phyloP scores from a whole-genome alignment of 2,329 filamentous ascomycete genomes.

The Pestalotiopsis sp. region DNA sequence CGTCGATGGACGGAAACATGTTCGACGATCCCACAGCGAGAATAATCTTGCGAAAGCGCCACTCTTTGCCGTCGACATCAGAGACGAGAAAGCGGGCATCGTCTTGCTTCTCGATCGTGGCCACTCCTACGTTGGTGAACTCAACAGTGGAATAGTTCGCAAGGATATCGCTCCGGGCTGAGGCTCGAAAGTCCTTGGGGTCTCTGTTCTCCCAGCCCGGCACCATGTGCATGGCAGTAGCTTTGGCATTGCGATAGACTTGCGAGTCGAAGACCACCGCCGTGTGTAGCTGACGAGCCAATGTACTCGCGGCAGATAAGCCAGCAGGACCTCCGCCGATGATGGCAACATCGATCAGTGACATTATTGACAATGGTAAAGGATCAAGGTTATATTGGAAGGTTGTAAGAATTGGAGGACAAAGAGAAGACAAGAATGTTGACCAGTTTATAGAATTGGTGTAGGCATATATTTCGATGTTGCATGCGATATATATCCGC shows the following conservation, averaged over 20 bases:
- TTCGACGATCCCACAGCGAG: slow-evolving; percentile 58
- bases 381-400: neutral
- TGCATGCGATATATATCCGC: no score
- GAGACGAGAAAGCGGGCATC: slow-evolving; percentile 26
- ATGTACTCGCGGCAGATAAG: neutral
- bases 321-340: slow-evolving; percentile 13
- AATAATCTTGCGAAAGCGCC: slow-evolving; percentile 54
- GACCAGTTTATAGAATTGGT: no score
- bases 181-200: neutral
- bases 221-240: slow-evolving; percentile 7
- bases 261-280: neutral
- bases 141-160: neutral
- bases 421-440: neutral
- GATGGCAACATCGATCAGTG: slow-evolving; percentile 1
- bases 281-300: slow-evolving; percentile 8
- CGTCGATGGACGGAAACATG: slow-evolving; percentile 49
- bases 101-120: neutral
- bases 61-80: slow-evolving; percentile 45
- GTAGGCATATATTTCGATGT: no score
- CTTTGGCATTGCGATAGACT: neutral
- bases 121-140: neutral
- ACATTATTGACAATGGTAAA: neutral
- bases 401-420: neutral
- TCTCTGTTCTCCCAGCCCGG: slow-evolving; percentile 3
- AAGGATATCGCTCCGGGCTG: neutral